phyloP scores from a whole-genome alignment of 1,284 basidiomycete species.

The Cystobasidiaceae sp. region DNA sequence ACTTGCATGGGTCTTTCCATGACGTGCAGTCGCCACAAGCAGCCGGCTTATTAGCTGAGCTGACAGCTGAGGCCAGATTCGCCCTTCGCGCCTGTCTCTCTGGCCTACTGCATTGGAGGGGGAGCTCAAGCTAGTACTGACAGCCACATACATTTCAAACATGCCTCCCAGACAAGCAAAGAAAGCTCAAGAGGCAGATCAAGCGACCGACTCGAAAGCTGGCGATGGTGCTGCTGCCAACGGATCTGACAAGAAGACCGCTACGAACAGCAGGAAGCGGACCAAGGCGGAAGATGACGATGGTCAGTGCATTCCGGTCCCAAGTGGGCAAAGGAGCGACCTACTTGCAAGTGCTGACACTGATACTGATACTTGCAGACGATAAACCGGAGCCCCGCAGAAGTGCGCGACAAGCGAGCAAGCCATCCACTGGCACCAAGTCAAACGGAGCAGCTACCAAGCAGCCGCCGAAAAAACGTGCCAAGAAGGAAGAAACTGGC shows the following conservation, averaged over 20 bases:
- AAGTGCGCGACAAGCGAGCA: background rate
- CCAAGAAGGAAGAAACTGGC: background rate
- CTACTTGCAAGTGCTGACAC: too few species aligned
- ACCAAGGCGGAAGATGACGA: background rate
- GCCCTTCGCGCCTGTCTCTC: too few species aligned
- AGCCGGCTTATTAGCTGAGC: too few species aligned
- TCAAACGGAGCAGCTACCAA: background rate
- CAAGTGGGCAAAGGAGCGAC: too few species aligned
- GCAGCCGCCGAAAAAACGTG: background rate
- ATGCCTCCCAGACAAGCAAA: conserved; percentile 1
- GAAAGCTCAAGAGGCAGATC: too few species aligned
- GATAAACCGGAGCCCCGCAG: background rate
- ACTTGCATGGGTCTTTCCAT: too few species aligned
- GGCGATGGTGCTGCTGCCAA: background rate
- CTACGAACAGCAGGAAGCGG: background rate
- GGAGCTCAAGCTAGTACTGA: too few species aligned
- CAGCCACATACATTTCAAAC: background rate
- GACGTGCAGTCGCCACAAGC: too few species aligned
- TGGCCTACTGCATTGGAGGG: too few species aligned
- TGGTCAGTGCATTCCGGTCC: background rate
- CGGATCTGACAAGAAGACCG: background rate
- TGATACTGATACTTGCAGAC: background rate
- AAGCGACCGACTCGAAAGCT: background rate
- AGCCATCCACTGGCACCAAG: background rate
- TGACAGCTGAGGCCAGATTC: too few species aligned